Evolutionary conservation across 805 yeast species (phyloP), one percentile per base, ranked within the genome.

Genomic region (Yamadazyma akitaensis): DNA sequence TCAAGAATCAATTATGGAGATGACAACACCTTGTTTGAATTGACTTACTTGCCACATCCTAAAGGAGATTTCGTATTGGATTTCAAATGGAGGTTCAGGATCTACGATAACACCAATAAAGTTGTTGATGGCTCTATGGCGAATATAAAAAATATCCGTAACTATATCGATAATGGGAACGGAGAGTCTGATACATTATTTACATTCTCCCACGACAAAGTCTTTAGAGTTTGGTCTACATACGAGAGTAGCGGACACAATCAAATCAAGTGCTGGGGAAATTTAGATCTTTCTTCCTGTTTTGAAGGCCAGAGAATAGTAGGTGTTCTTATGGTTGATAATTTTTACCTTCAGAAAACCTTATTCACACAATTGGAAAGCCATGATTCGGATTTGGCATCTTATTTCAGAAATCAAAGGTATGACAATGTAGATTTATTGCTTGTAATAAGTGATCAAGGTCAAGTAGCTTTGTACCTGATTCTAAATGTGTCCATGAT

Each of bases 141-240:
- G 26, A 64, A 64, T 50, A 67, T 66, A 46, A 63, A 63, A 47
- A 63, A 68, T 49, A 60, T 68, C 44, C 50, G 70, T 16, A 60
- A 64, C 16, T 63, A 61, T 52, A 56, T 68, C 43, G 61, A 68
- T 40, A 42, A 59, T 58, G 24, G 38, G 14, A 45, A 64, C 55
- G 53, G 67, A 5, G 64, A 65, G 4, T 68, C 67, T 30, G 69
- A 65, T 45, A 55, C 67, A 10, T 64, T 90, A 5, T 89, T 84
- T 59, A 81, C 96, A 0, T 55, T 83, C n/a, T 68, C 85, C 25
- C 65, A 74, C 14, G 89, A 85, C 55, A 65, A 74, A 6, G 70
- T 73, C 10, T 57, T 91, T 37, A 70, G 89, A 25, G 75, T 85
- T 0, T 89, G 91, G 88, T 77, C 85, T 0, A 77, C 84, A 16